These are phyloP conservation scores for Aspergillus udagawae DNA, from an alignment of 2,329 filamentous ascomycete genomes.

Conservation along the genomic window DNA sequence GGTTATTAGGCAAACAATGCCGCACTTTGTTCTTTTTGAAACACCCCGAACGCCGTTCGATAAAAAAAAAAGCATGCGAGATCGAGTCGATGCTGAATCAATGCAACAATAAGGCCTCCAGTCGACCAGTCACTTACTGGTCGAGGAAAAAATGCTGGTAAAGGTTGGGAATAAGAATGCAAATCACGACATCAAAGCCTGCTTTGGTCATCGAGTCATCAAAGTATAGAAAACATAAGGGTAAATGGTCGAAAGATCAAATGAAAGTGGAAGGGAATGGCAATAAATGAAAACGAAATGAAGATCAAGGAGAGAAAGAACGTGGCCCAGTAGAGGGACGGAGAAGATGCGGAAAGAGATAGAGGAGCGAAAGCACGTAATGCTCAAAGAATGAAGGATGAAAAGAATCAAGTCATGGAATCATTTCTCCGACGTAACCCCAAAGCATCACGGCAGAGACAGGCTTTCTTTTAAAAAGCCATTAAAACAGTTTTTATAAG, in stretches of 20 bases:
- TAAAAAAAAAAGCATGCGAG: slow-evolving; percentile 14
- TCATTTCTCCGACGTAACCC: slow-evolving; percentile 23
- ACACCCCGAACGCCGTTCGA: slow-evolving; percentile 24
- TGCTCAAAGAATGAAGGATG: slow-evolving; percentile 10
- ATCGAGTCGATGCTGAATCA: slow-evolving; percentile 1
- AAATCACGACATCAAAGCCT: slow-evolving; percentile 36
- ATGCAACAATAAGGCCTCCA: slow-evolving; percentile 5
- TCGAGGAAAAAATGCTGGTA: slow-evolving; percentile 8
- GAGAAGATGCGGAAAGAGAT: background rate
- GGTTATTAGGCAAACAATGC: slow-evolving; percentile 22
- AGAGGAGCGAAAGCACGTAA: slow-evolving; percentile 15
- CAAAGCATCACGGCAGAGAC: background rate
- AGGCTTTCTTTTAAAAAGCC: slow-evolving; percentile 2
- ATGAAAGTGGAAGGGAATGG: slow-evolving; percentile 3
- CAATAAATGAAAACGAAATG: slow-evolving; percentile 12
- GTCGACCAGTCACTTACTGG: background rate
- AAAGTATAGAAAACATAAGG: slow-evolving; percentile 14
- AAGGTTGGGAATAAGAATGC: slow-evolving; percentile 9
- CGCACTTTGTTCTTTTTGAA: slow-evolving; percentile 22
- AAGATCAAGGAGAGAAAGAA: slow-evolving; percentile 4
- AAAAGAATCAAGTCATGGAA: slow-evolving; percentile 23
- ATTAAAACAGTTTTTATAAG: slow-evolving; percentile 30
- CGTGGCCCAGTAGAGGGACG: background rate
- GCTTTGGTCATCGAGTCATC: slow-evolving; percentile 40
- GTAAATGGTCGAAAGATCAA: slow-evolving; percentile 12